phyloP scores from a whole-genome alignment of 495 filamentous ascomycete species.

The Xylaria castorea region DNA sequence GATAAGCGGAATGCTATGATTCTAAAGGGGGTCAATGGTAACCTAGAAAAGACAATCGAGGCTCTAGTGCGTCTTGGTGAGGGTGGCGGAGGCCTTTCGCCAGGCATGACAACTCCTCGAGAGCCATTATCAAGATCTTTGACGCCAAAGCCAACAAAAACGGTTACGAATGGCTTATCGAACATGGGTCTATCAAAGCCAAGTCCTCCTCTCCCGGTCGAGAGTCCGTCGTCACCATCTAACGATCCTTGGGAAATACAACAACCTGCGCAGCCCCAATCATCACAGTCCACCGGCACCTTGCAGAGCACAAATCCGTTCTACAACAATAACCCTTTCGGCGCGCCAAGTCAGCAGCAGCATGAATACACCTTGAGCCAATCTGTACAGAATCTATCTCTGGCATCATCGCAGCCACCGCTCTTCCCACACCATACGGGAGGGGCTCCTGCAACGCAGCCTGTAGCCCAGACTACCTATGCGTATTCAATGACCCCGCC shows the following conservation, averaged over 20 bases:
- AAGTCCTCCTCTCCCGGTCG: slow-evolving; percentile 35
- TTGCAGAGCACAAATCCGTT: slow-evolving; percentile 61
- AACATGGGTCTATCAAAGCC: slow-evolving; percentile 35
- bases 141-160: slow-evolving; percentile 46
- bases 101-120: slow-evolving; percentile 40
- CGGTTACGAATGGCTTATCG: slow-evolving; percentile 36
- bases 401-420: slow-evolving; percentile 67
- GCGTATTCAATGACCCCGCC: slow-evolving; percentile 67
- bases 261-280: slow-evolving; percentile 55
- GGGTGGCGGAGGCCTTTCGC: slow-evolving; percentile 51
- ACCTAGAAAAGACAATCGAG: slow-evolving; percentile 84
- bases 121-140: slow-evolving; percentile 49
- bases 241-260: slow-evolving; percentile 73
- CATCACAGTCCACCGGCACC: slow-evolving; percentile 65
- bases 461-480: slow-evolving; percentile 51
- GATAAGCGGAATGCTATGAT: slow-evolving; percentile 80
- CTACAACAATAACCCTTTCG: slow-evolving; percentile 57
- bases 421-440: slow-evolving; percentile 87
- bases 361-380: slow-evolving; percentile 59
- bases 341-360: slow-evolving; percentile 51
- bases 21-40: slow-evolving; percentile 79
- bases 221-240: slow-evolving; percentile 48
- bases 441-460: slow-evolving; percentile 67
- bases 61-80: slow-evolving; percentile 82
- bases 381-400: slow-evolving; percentile 75